Base-by-base conservation (phyloP, 2,329 filamentous ascomycete genomes). In the Orbilia blumenaviensis region DNA sequence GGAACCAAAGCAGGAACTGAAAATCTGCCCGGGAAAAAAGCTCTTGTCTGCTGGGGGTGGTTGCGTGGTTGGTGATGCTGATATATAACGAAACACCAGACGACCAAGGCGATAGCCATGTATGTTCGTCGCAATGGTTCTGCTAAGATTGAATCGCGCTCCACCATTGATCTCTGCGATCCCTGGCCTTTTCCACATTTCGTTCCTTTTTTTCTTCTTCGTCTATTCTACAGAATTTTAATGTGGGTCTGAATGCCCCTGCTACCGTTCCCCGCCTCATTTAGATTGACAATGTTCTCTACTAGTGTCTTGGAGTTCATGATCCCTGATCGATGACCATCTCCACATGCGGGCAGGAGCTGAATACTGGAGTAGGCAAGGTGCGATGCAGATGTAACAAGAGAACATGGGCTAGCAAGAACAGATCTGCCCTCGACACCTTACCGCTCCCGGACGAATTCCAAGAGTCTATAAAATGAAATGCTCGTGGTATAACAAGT, bases 341-440 rank as follows among this genome's bases (percentile, higher is more conserved):
- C 71, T 75, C 71, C 71, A 75, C 63, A 75, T 75, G 71, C 71
- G 71, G 71, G 62, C 71, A 75, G 71, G 71, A 75, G 71, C 71
- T 75, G 71, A 75, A 75, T 68, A 58, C 71, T 75, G 34, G 61
- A 67, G 69, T 62, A 62, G 69, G 69, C 46, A 67, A 62, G 62
- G 69, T 63, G 54, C 29, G 41, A 66, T 74, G 69, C 69, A 74
- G 42, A 74, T 74, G 69, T 54, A 52, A 74, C 69, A 74, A 58
- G 62, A 67, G 61, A 60, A 50, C 71, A 48, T 63, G 62, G 61
- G 56, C 36, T 54, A 34, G 46, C 48, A 32, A 54, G 27, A 38
- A 56, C 32, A 32, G 52, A 56, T 56, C 52, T 56, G 32, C 52
- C 32, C 52, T 56, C 32, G 14, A 56, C 48, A 18, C 52, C 32